phyloP scores from a whole-genome alignment of 2,329 filamentous ascomycete species.

The Hortaea sp. region DNA sequence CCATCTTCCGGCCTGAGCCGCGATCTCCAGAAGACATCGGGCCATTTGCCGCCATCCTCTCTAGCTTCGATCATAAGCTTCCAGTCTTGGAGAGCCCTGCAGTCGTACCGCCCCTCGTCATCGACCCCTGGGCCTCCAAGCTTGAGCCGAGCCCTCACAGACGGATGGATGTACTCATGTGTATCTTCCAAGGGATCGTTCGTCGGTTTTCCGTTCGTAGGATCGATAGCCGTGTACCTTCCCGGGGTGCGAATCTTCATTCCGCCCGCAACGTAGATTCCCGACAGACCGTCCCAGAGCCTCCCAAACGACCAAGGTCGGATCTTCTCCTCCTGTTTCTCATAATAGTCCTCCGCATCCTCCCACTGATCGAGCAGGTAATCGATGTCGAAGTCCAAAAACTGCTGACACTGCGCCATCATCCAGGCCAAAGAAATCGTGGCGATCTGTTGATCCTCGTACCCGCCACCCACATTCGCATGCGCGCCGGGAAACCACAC shows the following conservation, averaged over 20 bases:
- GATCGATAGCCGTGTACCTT: slow-evolving; percentile 36
- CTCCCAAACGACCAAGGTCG: slow-evolving; percentile 41
- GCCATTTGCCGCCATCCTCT: slow-evolving; percentile 18
- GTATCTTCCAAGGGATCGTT: slow-evolving; percentile 37
- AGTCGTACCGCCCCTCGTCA: slow-evolving; percentile 37
- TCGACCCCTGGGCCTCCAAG: slow-evolving; percentile 37
- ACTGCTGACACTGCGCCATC: slow-evolving; percentile 42
- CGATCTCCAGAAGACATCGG: slow-evolving; percentile 34
- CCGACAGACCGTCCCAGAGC: slow-evolving; percentile 36
- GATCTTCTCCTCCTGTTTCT: slow-evolving; percentile 28
- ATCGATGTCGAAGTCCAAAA: slow-evolving; percentile 38
- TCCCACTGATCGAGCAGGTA: slow-evolving; percentile 40
- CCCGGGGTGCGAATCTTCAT: slow-evolving; percentile 37
- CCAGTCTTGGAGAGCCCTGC: slow-evolving; percentile 36
- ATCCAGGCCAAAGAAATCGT: slow-evolving; percentile 49
- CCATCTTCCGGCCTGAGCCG: slow-evolving; percentile 8
- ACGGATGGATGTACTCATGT: slow-evolving; percentile 43
- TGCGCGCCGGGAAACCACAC: slow-evolving; percentile 42
- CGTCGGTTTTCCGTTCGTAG: slow-evolving; percentile 31
- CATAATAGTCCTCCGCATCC: slow-evolving; percentile 35
- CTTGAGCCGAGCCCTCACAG: slow-evolving; percentile 35
- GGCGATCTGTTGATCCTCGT: slow-evolving; percentile 36
- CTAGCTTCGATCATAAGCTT: slow-evolving; percentile 33
- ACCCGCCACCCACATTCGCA: slow-evolving; percentile 37
- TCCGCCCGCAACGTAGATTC: slow-evolving; percentile 39